These are phyloP conservation scores for Hyaloscypha variabilis DNA, from an alignment of 495 filamentous ascomycete genomes.

Conservation along the genomic window DNA sequence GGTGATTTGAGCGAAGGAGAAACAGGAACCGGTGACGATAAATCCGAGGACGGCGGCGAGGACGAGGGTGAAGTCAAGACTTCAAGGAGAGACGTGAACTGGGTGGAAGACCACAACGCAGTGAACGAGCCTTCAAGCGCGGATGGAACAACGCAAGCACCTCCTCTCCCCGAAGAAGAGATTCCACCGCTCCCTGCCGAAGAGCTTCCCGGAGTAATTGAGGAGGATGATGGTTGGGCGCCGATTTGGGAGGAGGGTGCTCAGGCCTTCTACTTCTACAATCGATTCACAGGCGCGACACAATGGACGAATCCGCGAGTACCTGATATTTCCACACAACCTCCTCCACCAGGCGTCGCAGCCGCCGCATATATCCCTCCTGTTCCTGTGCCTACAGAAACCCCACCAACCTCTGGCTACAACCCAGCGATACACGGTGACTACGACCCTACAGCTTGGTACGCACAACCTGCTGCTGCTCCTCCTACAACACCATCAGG, in stretches of 20 bases:
- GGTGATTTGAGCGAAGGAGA: slow-evolving; percentile 10
- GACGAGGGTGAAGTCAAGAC: slow-evolving; percentile 5
- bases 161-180: slow-evolving; percentile 29
- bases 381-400: slow-evolving; percentile 35
- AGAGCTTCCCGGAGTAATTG: slow-evolving; percentile 44
- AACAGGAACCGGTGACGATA: background rate
- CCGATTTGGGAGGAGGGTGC: slow-evolving; percentile 76
- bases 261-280: slow-evolving; percentile 86
- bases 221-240: slow-evolving; percentile 86
- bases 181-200: slow-evolving; percentile 33
- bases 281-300: slow-evolving; percentile 71
- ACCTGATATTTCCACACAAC: slow-evolving; percentile 43
- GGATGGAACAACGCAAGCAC: slow-evolving; percentile 21
- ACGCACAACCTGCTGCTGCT: slow-evolving; percentile 60
- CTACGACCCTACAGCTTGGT: slow-evolving; percentile 92
- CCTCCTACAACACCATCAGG: slow-evolving; percentile 28
- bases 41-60: background rate
- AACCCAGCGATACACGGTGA: slow-evolving; percentile 94
- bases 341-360: slow-evolving; percentile 32
- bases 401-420: slow-evolving; percentile 67
- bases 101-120: slow-evolving; percentile 13
- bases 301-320: slow-evolving; percentile 93
- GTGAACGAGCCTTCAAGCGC: slow-evolving; percentile 1
- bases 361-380: slow-evolving; percentile 18
- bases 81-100: slow-evolving; percentile 11